Evolutionary conservation across 345 rosid species (phyloP).

Genomic region (Populus alba): DNA sequence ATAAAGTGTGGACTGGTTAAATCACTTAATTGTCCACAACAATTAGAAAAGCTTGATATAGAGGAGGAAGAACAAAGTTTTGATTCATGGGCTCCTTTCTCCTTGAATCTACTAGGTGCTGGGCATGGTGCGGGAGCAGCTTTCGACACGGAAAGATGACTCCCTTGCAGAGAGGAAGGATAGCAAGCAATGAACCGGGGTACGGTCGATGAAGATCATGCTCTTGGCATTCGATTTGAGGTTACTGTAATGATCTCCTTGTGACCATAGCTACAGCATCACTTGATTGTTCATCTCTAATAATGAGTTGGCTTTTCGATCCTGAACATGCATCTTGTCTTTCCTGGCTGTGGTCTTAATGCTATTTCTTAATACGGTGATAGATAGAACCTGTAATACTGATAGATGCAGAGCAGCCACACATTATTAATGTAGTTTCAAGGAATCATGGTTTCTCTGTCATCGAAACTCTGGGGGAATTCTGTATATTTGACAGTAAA

Average conservation of each 20-base stretch:
- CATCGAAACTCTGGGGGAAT: background rate
- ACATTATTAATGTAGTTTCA: background rate
- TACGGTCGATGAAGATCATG: conserved; percentile 81
- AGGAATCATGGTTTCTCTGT: background rate
- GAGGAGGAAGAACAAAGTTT: background rate
- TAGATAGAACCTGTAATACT: background rate
- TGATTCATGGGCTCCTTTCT: background rate
- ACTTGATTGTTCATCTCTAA: background rate
- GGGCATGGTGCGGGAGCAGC: conserved; percentile 99
- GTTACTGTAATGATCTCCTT: conserved; percentile 26
- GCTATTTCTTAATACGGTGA: background rate
- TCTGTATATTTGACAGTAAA: background rate
- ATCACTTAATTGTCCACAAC: no score
- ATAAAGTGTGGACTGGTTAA: no score
- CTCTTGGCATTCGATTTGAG: conserved; percentile 97
- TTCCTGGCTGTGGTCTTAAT: background rate
- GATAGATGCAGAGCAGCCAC: background rate
- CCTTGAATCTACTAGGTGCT: conserved; percentile 56
- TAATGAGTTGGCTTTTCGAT: background rate
- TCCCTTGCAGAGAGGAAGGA: conserved; percentile 82
- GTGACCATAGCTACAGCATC: background rate
- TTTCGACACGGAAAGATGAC: conserved; percentile 80
- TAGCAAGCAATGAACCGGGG: conserved; percentile 97
- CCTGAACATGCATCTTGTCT: background rate
- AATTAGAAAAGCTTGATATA: no score